Percentiles rank a stretch among this genome's conserved stretches.
Evolutionary conservation across 179 eudicot genomes (phyloP).

Genomic region (Beta macrorhiza): DNA sequence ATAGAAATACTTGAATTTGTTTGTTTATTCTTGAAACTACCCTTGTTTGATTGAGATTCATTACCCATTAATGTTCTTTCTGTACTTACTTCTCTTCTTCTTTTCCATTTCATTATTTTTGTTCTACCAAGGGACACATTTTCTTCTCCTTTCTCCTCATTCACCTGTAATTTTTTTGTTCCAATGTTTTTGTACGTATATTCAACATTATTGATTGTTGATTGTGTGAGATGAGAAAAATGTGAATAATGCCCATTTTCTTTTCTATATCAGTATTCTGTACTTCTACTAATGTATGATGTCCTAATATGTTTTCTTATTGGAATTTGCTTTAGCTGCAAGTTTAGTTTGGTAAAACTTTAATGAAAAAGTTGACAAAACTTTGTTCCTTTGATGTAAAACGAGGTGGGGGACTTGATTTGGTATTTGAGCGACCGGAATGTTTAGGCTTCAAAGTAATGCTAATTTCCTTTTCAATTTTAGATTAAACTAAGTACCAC

Average conservation of each 20-base stretch:
- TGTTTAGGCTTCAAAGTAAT: constrained; percentile 1
- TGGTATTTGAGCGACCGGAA: constrained; percentile 19
- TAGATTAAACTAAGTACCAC: neutral
- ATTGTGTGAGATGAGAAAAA: constrained; percentile 24
- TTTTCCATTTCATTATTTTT: constrained; percentile 4
- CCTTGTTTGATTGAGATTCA: constrained; percentile 28
- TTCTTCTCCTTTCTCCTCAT: neutral
- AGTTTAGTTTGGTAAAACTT: constrained; percentile 28
- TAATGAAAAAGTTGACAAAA: neutral
- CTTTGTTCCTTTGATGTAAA: constrained; percentile 5
- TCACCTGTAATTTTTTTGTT: constrained; percentile 20
- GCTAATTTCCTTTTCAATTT: neutral
- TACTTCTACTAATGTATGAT: no score
- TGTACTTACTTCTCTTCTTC: constrained; percentile 24
- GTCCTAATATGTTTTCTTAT: neutral
- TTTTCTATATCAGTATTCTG: no score
- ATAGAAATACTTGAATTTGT: constrained; percentile 26
- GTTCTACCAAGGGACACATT: constrained; percentile 7
- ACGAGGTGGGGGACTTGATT: constrained; percentile 8
- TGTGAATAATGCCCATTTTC: constrained; percentile 20
- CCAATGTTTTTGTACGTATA: constrained; percentile 18
- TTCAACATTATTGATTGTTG: constrained; percentile 14
- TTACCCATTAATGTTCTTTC: constrained; percentile 9
- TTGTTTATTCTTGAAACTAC: constrained; percentile 32
- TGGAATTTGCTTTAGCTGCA: constrained; percentile 21